Conservation (phyloP, 2,329 filamentous ascomycete species). For the Diatrype stigma region DNA sequence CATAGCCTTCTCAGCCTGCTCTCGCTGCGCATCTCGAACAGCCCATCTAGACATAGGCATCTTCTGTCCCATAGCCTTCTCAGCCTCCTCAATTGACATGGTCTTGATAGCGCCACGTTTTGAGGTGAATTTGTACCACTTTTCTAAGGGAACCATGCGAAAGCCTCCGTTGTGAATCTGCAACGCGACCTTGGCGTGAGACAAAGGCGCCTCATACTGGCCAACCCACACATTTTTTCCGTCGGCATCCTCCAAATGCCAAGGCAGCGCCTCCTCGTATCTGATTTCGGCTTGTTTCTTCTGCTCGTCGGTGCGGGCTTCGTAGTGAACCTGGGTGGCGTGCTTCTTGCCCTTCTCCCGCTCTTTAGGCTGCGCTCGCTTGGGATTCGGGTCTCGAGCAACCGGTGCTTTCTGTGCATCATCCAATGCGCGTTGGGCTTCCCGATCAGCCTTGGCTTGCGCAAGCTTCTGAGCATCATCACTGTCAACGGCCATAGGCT, state of each 20-base stretch:
- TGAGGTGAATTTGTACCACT: slow-evolving; percentile 85
- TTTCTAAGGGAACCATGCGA: slow-evolving; percentile 86
- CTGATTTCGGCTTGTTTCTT: slow-evolving; percentile 70
- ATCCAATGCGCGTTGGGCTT: slow-evolving; percentile 81
- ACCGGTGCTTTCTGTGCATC: slow-evolving; percentile 90
- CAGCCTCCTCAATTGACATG: slow-evolving; percentile 78
- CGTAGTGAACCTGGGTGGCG: slow-evolving; percentile 73
- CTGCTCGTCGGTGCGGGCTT: slow-evolving; percentile 74
- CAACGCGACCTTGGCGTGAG: slow-evolving; percentile 77
- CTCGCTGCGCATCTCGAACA: slow-evolving; percentile 52
- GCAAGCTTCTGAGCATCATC: slow-evolving; percentile 62
- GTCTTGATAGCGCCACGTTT: slow-evolving; percentile 72
- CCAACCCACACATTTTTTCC: slow-evolving; percentile 93
- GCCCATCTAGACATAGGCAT: slow-evolving; percentile 76
- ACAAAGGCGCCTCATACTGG: slow-evolving; percentile 83
- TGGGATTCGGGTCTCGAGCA: slow-evolving; percentile 51
- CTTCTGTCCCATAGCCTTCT: slow-evolving; percentile 77
- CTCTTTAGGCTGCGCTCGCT: slow-evolving; percentile 38
- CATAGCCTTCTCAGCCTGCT: slow-evolving; percentile 54
- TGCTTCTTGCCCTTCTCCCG: slow-evolving; percentile 82
- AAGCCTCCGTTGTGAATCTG: slow-evolving; percentile 68
- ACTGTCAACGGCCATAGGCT: slow-evolving; percentile 44
- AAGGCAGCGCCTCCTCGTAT: slow-evolving; percentile 93
- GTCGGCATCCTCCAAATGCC: slow-evolving; percentile 96
- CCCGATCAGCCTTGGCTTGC: slow-evolving; percentile 71